Conservation (phyloP, 2,329 filamentous ascomycete species). For the Xylaria sp. region DNA sequence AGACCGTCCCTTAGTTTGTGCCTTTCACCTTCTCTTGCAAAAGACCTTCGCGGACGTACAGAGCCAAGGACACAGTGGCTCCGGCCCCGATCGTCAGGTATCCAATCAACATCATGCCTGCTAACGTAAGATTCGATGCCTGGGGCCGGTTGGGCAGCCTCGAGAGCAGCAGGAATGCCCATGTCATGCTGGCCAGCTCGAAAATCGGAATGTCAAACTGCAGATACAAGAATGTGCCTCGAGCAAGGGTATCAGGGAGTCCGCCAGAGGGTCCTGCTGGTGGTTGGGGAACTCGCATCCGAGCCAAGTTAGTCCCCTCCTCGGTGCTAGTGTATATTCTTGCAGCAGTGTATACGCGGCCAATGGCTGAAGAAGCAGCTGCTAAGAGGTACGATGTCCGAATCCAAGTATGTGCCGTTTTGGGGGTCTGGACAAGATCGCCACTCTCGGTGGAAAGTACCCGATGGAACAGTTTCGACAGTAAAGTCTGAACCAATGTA, state of each 20-base stretch:
- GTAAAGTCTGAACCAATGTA: conserved; percentile 31
- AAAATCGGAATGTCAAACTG: conserved; percentile 48
- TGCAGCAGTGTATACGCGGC: conserved; percentile 39
- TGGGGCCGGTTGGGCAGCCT: conserved; percentile 19
- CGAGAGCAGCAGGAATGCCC: conserved; percentile 42
- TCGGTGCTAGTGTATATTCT: conserved; percentile 34
- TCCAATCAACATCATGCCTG: conserved; percentile 29
- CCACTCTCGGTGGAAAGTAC: conserved; percentile 7
- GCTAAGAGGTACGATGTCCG: conserved; percentile 40
- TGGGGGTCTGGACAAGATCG: conserved; percentile 7
- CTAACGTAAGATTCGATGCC: conserved; percentile 27
- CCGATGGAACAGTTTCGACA: conserved; percentile 23
- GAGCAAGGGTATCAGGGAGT: conserved; percentile 34
- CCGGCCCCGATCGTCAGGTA: conserved; percentile 40
- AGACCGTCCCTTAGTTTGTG: conserved; percentile 18
- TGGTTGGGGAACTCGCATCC: conserved; percentile 41
- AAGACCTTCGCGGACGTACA: conserved; percentile 38
- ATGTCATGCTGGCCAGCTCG: conserved; percentile 41
- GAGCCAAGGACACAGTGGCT: conserved; percentile 40
- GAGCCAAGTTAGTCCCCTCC: conserved; percentile 32
- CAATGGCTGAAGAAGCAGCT: conserved; percentile 37
- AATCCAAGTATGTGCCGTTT: conserved; percentile 39
- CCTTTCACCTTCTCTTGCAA: conserved; percentile 34
- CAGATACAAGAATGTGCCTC: conserved; percentile 45
- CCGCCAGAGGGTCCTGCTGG: conserved; percentile 37